phyloP scores from a whole-genome alignment of 208 protist species.

The Trypanosoma vivax region DNA sequence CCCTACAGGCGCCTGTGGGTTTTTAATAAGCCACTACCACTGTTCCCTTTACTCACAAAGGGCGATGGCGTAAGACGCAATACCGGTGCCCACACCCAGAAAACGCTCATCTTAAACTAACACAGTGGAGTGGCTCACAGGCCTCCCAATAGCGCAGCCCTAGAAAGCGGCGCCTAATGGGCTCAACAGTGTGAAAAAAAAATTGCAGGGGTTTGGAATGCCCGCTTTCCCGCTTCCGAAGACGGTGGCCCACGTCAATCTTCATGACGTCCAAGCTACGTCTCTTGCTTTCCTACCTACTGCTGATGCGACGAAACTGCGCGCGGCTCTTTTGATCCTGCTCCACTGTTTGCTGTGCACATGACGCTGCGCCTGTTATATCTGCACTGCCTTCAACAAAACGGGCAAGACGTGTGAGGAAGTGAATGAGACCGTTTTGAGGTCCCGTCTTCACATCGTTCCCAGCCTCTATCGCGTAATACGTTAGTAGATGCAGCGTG shows the following conservation, averaged over 20 bases:
- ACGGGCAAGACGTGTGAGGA: not conserved
- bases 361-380: not conserved
- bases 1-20: no score
- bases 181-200: no score
- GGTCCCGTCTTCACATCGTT: not conserved
- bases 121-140: no score
- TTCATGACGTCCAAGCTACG: not conserved
- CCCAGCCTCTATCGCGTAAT: not conserved
- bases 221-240: no score
- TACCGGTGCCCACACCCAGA: no score
- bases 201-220: no score
- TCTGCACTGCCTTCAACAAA: not conserved
- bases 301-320: not conserved
- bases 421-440: conserved; percentile 3
- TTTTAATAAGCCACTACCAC: no score
- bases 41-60: no score
- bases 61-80: no score
- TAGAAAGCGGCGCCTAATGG: no score
- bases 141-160: no score
- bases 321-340: not conserved
- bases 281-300: not conserved
- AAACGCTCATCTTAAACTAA: no score
- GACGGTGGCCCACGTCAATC: not conserved
- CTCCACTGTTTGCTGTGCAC: not conserved
- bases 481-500: conserved; percentile 17